Evolutionary conservation across 2,329 filamentous ascomycete species (phyloP).

Genomic region (Colletotrichum liriopes): DNA sequence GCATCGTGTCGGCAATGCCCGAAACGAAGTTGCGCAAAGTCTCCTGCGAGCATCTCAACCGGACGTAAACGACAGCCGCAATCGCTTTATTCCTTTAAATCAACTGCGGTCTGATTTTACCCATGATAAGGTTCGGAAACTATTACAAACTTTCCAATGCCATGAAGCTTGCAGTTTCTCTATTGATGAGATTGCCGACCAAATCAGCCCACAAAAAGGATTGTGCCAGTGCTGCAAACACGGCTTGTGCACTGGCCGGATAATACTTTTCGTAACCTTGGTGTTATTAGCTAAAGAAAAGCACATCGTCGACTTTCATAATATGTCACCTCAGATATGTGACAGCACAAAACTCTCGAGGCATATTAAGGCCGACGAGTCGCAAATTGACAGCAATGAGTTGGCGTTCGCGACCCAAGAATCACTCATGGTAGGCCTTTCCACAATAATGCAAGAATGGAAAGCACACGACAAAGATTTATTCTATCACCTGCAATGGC

Average conservation of each 20-base stretch:
- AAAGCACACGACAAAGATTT: background rate
- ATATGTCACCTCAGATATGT: background rate
- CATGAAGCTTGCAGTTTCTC: background rate
- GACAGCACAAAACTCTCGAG: background rate
- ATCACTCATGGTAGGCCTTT: background rate
- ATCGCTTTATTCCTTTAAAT: background rate
- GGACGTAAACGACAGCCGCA: background rate
- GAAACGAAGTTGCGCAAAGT: background rate
- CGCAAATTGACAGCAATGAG: background rate
- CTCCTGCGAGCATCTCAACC: background rate
- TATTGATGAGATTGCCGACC: background rate
- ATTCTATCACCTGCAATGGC: background rate
- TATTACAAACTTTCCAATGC: background rate
- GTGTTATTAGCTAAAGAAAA: no score
- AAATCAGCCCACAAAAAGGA: background rate
- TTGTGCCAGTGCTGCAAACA: background rate
- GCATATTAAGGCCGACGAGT: background rate
- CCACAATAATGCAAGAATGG: background rate
- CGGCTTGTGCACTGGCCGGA: background rate
- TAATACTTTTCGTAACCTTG: background rate
- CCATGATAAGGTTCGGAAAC: background rate
- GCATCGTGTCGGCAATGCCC: no score
- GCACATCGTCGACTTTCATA: background rate
- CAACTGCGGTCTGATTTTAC: background rate
- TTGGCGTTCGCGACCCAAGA: no score